phyloP scores from a whole-genome alignment of 306 rosid species.

The Cucurbita argyrosperma region DNA sequence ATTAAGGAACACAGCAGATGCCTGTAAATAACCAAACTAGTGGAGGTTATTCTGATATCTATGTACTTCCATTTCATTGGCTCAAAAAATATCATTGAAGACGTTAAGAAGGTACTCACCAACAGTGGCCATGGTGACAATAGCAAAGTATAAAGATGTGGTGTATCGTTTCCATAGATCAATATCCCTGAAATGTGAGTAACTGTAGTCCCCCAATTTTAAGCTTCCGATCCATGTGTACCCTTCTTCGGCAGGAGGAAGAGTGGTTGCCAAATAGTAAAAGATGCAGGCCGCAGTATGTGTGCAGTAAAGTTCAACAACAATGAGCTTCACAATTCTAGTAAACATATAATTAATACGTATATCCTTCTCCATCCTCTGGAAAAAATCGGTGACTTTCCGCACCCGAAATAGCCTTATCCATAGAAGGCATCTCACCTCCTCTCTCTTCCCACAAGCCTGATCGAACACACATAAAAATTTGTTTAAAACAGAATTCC shows the following conservation, averaged over 20 bases:
- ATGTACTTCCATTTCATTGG: neutral
- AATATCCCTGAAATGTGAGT: slow-evolving; percentile 71
- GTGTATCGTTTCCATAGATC: slow-evolving; percentile 83
- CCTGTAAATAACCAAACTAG: neutral
- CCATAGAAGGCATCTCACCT: slow-evolving; percentile 77
- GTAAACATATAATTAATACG: slow-evolving; percentile 69
- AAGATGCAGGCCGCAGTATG: slow-evolving; percentile 97
- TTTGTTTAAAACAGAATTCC: too few species aligned
- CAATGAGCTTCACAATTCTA: slow-evolving; percentile 67
- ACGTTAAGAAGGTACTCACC: slow-evolving; percentile 29
- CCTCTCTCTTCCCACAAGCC: slow-evolving; percentile 69
- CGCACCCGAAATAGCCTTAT: slow-evolving; percentile 67
- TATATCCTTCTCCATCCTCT: slow-evolving; percentile 70
- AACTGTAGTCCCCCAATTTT: slow-evolving; percentile 61
- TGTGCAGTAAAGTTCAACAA: slow-evolving; percentile 89
- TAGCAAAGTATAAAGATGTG: slow-evolving; percentile 76
- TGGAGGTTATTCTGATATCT: neutral
- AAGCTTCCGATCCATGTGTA: slow-evolving; percentile 98
- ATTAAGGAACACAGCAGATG: neutral
- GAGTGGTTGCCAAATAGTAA: slow-evolving; percentile 89
- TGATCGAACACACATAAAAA: slow-evolving; percentile 16
- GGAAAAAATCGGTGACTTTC: slow-evolving; percentile 38
- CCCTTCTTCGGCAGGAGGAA: slow-evolving; percentile 68
- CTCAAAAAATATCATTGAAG: neutral
- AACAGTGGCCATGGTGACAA: slow-evolving; percentile 96